These are phyloP conservation scores for Amanita inopinata DNA, from an alignment of 768 basidiomycete genomes.

Conservation along the genomic window DNA sequence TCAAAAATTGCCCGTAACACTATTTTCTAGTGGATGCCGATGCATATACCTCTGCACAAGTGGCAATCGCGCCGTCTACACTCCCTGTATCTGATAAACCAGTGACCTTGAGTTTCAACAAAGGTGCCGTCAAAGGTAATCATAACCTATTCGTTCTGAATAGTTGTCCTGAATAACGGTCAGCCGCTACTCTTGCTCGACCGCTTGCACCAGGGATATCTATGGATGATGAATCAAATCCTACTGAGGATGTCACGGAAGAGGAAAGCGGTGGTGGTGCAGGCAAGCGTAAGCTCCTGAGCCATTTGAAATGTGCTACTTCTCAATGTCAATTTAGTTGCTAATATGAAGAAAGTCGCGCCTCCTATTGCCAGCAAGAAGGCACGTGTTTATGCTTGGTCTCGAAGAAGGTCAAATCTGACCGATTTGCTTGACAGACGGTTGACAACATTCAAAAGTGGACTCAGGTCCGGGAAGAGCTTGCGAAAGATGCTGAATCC, in stretches of 20 bases:
- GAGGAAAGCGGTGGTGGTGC: conserved; percentile 34
- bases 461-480: conserved; percentile 91
- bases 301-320: neutral
- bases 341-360: conserved; percentile 60
- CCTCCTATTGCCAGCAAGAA: conserved; percentile 82
- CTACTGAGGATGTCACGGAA: conserved; percentile 29
- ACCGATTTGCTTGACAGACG: conserved; percentile 38
- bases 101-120: conserved; percentile 68
- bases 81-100: conserved; percentile 75
- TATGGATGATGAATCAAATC: conserved; percentile 42
- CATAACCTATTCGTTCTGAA: conserved; percentile 16
- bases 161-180: neutral
- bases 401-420: neutral
- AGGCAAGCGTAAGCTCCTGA: conserved; percentile 39
- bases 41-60: conserved; percentile 16
- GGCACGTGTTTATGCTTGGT: conserved; percentile 29
- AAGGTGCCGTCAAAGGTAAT: conserved; percentile 29
- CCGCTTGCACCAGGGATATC: conserved; percentile 56
- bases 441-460: conserved; percentile 91
- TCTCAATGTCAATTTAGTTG: conserved; percentile 14
- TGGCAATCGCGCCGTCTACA: conserved; percentile 44
- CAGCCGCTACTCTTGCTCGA: conserved; percentile 18
- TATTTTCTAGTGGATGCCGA: conserved; percentile 24
- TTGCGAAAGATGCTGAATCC: conserved; percentile 35
- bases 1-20: conserved; percentile 6